Evolutionary conservation across 2,329 filamentous ascomycete species (phyloP), one percentile per base, ranked within the genome.

Genomic region (Trichoderma arundinaceum): DNA sequence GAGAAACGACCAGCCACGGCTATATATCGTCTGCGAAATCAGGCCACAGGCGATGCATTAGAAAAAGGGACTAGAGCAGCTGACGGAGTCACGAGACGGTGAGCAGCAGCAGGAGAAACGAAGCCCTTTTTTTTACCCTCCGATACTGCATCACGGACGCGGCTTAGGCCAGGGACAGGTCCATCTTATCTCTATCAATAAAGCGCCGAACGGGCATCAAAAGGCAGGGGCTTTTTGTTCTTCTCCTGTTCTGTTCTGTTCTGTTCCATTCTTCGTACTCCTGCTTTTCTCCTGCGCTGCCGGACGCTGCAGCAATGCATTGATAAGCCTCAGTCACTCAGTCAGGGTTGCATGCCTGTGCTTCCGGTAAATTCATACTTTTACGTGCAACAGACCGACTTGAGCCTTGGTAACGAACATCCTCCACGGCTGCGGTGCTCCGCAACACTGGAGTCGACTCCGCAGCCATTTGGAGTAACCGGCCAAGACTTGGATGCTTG

Each of bases 371-470:
- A 28, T 4, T 28, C 22, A 28, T 28, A 28, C 22, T 28, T 3
- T 3, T 28, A 28, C 22, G 4, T 28, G 4, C 22, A 28, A 28
- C 22, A 28, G 22, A 28, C 22, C 22, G 22, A 28, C 22, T 28
- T 28, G 22, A 28, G 4, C 22, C 22, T 3, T 4, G 22, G 22
- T 28, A 28, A 28, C 22, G 22, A 28, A 28, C 28, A n/a, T 41
- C 39, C 9, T 13, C 10, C 39, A 41, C 12, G 19, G 39, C 53
- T 56, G 53, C 22, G 4, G 38, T 48, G 7, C 48, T 53, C 48
- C 28, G 48, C 43, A 62, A 52, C 33, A 54, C 49, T 63, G 59
- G 59, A 63, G 59, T 38, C 59, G 59, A 22, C 59, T 63, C 59
- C 59, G 49, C 59, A 46, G 22, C n/a, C 39, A 28, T 12, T 62